Conservation (phyloP, 129 eudicot genomes). For the Rutidosis leptorrhynchoides region DNA sequence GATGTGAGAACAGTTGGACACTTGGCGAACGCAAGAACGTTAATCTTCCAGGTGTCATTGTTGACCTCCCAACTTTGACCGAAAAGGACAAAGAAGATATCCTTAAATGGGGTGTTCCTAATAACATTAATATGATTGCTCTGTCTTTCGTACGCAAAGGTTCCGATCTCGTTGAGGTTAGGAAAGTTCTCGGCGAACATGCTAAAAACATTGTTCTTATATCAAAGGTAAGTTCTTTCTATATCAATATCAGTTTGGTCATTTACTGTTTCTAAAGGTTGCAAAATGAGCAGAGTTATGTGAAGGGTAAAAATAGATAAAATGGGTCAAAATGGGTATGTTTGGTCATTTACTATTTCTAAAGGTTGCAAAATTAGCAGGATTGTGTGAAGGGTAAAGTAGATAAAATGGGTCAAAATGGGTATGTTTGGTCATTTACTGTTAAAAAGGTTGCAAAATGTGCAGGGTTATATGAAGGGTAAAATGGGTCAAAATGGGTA, state of each 20-base stretch:
- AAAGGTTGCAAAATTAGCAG: too few relatives aligned
- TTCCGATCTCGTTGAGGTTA: constrained; percentile 38
- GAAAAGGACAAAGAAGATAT: constrained; percentile 43
- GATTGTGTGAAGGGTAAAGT: too few relatives aligned
- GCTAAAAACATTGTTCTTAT: constrained; percentile 40
- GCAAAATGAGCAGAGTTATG: not conserved
- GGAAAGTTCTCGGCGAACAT: constrained; percentile 42
- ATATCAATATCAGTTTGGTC: too few relatives aligned
- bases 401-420: not conserved
- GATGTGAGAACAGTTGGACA: constrained; percentile 40
- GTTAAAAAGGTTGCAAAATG: too few relatives aligned
- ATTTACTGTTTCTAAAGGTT: too few relatives aligned
- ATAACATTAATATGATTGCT: constrained; percentile 37
- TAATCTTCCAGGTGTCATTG: constrained; percentile 42
- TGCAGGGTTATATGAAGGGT: too few relatives aligned
- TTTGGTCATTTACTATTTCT: too few relatives aligned
- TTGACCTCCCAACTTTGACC: constrained; percentile 43
- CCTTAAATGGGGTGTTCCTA: constrained; percentile 40
- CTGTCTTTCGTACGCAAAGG: constrained; percentile 46
- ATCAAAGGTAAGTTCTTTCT: constrained; percentile 32
- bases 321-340: not conserved
- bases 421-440: too few relatives aligned
- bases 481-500: not conserved
- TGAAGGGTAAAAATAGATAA: not conserved
- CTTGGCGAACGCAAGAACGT: constrained; percentile 47